Percentiles rank a stretch among this genome's conserved stretches.
phyloP scores from a whole-genome alignment of 805 yeast genomes.

The Aciculoconidium aculeatum region DNA sequence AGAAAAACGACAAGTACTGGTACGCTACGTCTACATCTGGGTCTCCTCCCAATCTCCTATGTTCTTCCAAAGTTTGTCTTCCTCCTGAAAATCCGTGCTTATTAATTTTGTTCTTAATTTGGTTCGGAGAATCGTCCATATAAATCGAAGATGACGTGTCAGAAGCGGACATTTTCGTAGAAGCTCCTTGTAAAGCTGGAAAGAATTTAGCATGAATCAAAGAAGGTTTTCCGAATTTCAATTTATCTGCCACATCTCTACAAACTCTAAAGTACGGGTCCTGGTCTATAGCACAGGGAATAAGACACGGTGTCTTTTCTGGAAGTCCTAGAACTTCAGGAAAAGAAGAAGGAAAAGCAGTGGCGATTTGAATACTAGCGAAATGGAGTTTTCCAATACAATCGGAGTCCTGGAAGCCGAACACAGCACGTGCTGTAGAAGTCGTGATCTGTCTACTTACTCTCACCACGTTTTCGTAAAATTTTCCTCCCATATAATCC shows the following conservation, averaged over 20 bases:
- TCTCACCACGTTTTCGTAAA: constrained; percentile 90
- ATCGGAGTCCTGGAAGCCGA: constrained; percentile 92
- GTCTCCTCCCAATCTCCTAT: constrained; percentile 84
- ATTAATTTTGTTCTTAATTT: constrained; percentile 89
- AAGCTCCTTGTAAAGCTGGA: constrained; percentile 96
- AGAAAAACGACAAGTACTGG: constrained; percentile 87
- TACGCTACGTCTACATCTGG: constrained; percentile 94
- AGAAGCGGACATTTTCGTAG: constrained; percentile 95
- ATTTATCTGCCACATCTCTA: constrained; percentile 93
- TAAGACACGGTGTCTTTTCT: constrained; percentile 87
- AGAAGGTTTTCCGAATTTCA: constrained; percentile 86
- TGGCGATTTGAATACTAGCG: constrained; percentile 93
- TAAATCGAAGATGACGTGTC: constrained; percentile 87
- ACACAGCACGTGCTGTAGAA: constrained; percentile 94
- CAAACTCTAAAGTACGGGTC: constrained; percentile 97
- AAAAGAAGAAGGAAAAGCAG: constrained; percentile 93
- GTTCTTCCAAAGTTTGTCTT: constrained; percentile 79
- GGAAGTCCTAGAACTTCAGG: constrained; percentile 88
- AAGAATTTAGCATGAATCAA: constrained; percentile 91
- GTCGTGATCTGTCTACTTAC: constrained; percentile 93
- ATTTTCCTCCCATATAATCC: constrained; percentile 86
- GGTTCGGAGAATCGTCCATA: constrained; percentile 91
- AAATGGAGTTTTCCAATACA: constrained; percentile 92
- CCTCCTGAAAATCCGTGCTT: constrained; percentile 98
- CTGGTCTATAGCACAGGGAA: constrained; percentile 99